These are phyloP conservation scores for Mallotus nudiflorus DNA, from an alignment of 345 rosid genomes.

Conservation along the genomic window DNA sequence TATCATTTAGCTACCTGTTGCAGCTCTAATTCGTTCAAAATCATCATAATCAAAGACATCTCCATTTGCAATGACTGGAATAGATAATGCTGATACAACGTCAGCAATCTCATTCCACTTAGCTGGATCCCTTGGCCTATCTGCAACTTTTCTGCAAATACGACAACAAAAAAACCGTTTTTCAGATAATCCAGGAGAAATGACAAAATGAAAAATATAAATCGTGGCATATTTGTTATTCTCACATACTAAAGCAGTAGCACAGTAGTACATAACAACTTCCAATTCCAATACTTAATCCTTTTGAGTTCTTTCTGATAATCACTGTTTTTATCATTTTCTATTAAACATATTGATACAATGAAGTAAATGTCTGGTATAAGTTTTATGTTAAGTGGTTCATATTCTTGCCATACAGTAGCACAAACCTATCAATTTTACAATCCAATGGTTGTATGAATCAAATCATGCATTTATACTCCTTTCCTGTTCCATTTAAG, in stretches of 20 bases:
- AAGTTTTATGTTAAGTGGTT: neutral
- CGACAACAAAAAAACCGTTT: conserved; percentile 17
- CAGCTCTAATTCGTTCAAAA: conserved; percentile 59
- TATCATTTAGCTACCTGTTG: conserved; percentile 56
- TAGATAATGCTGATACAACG: conserved; percentile 73
- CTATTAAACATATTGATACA: neutral
- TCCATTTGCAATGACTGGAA: conserved; percentile 95
- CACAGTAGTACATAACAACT: too few relatives aligned
- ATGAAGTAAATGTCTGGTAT: neutral
- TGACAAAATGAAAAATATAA: neutral
- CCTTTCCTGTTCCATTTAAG: neutral
- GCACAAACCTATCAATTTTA: neutral
- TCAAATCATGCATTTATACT: neutral
- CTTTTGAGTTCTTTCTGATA: neutral
- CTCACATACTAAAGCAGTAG: neutral
- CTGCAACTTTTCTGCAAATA: conserved; percentile 68
- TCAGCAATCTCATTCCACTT: conserved; percentile 89
- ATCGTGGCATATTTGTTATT: neutral
- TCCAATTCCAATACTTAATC: neutral
- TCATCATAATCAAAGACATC: conserved; percentile 83
- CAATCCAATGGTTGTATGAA: neutral
- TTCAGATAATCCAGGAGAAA: conserved; percentile 11
- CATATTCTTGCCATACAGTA: neutral
- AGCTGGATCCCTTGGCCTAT: conserved; percentile 95
- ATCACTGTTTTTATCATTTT: neutral